Evolutionary conservation across 306 rosid species (phyloP), one percentile per base, ranked within the genome.

Genomic region (Prunus mongolica): DNA sequence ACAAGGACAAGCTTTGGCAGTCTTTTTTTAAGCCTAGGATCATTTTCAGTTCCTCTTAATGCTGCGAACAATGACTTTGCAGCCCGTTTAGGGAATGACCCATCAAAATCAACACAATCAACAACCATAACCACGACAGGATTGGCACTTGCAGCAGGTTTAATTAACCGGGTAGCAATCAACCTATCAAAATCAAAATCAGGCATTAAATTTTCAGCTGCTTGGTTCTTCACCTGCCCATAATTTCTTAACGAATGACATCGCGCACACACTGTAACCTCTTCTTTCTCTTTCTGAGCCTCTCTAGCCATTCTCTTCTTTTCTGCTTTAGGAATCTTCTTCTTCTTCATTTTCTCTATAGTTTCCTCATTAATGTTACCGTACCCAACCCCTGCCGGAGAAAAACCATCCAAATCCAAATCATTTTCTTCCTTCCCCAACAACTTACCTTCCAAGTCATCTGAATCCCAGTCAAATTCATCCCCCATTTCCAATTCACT

Each of bases 61-160:
- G 91, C 88, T 69, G 89, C 80, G 73, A 94, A 94, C 88, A 91
- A 76, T 14, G 96, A 90, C 52, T 87, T 88, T 28, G 89, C 96
- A 0, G 98, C 98, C 3, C 85, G 79, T 78, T 84, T 89, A 0
- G 98, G 98, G 57, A 94, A 94, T 2, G 97, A 91, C 49, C 96
- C 98, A 50, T 94, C 98, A 77, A 94, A 91, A 86, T 94, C 97
- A 75, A 94, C 93, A 83, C 95, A 91, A 84, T 94, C 98, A 76
- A 94, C 96, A 65, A 94, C 97, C 96, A 91, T 90, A 41, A 91
- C 93, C 11, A 93, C 97, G 71, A 86, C 88, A 67, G 88, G 74
- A 76, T 86, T 91, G 47, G 89, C 87, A 78, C 83, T 91, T 49
- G 90, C 85, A 73, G 91, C 57, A 44, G 91, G 88, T 67, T 91